Evolutionary conservation across 2,329 filamentous ascomycete species (phyloP).

Genomic region (Arthrobotrys conoides): DNA sequence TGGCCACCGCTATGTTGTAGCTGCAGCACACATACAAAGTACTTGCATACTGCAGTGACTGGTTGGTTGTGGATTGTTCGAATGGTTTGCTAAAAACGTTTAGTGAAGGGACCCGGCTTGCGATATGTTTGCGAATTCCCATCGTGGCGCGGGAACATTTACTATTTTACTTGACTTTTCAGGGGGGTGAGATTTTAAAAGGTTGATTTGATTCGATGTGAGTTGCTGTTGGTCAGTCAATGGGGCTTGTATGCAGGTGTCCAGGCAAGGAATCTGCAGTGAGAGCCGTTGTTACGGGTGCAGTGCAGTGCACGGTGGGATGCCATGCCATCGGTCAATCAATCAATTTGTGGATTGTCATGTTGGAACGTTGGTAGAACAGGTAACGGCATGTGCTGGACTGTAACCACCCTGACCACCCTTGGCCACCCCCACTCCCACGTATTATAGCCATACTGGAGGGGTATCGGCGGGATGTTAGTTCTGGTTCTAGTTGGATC

Average conservation of each 20-base stretch:
- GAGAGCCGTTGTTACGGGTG: conserved; percentile 40
- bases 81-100: conserved; percentile 17
- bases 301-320: too few relatives aligned
- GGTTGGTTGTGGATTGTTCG: not conserved
- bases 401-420: not conserved
- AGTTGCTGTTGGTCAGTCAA: too few relatives aligned
- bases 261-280: conserved; percentile 47
- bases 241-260: conserved; percentile 39
- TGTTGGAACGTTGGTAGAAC: conserved; percentile 17
- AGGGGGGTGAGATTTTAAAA: conserved; percentile 9
- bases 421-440: too few relatives aligned
- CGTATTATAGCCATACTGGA: not conserved
- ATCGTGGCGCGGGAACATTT: conserved; percentile 47
- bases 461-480: conserved; percentile 6
- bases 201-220: conserved; percentile 8
- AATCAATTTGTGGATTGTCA: conserved; percentile 9
- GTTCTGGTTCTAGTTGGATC: too few relatives aligned
- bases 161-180: too few relatives aligned
- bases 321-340: conserved; percentile 2
- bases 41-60: not conserved
- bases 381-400: not conserved
- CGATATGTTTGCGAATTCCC: conserved; percentile 51
- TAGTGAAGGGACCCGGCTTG: conserved; percentile 5
- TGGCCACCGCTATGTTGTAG: conserved; percentile 8
- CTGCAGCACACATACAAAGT: not conserved